Base-by-base conservation (phyloP, 768 basidiomycete genomes). In the Russula sp. region DNA sequence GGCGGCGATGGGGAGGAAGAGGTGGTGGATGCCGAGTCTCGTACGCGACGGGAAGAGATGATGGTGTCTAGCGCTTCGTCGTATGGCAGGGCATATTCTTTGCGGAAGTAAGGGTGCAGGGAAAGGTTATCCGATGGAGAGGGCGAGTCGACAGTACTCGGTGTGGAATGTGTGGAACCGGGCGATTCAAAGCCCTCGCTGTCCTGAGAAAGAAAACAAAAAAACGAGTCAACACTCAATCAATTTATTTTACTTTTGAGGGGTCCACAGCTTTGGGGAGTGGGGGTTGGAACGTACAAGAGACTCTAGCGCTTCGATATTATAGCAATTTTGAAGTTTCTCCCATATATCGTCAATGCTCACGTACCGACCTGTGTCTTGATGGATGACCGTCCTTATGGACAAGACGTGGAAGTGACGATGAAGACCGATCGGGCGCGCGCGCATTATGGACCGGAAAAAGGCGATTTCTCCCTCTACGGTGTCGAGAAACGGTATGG, bases 401-500 rank as follows among this genome's bases (percentile, higher is more conserved):
- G 83, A 80, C 59, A 94, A 77, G 70, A 88, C 76, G 69, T 93
- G 88, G 74, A 93, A 92, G 74, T 90, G 83, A 34, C 84, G 84
- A 73, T 93, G 87, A 36, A 87, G 83, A 47, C 92, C 92, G 57
- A 93, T 83, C 0, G 92, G 92, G 58, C 92, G 80, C 18, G 89
- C 82, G 48, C 84, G 84, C 81, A 88, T 89, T 56, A 92, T 77
- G 7, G 88, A 87, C 53, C 87, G 83, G 71, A 93, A 93, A 74
- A 94, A 88, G 9, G 88, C 80, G 50, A 92, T 89, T 72, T 94
- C 92, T 43, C 92, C 92, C 67, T 86, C 83, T 56, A 90, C 81
- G 7, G 82, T 84, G 69, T 86, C 80, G 43, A 93, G 82, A 29
- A 64, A 66, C 3, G 58, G 53, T 6, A 52, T 41, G 6, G 58